Evolutionary conservation across 805 yeast species (phyloP), one percentile per base, ranked within the genome.

Genomic region (Candida corydali): DNA sequence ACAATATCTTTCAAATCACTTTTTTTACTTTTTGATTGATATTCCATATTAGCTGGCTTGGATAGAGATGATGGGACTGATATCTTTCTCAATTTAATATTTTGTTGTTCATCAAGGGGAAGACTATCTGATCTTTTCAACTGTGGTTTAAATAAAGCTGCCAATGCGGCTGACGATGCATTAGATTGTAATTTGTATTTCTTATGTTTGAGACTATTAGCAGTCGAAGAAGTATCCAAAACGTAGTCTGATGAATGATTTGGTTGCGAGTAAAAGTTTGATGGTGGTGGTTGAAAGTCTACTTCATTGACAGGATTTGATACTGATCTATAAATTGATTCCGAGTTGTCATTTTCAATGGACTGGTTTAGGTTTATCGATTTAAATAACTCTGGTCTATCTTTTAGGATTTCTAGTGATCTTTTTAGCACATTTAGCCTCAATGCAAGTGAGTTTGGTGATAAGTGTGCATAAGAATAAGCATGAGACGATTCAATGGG

Each of bases 401-500:
- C 82, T 35, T 80, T 64, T 26, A 86, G 61, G 28, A 86, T 82
- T 54, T 86, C 87, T 36, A 86, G 59, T 5, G 94, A 82, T 46
- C 93, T 63, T 51, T 80, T 84, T 47, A 86, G 63, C 11, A 85
- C 88, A 38, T 80, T 80, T 42, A 86, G 59, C 38, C 95, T 65
- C 32, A 85, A 73, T 0, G 93, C 86, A 38, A 86, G 58, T 1
- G 94, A 82, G 52, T 84, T 83, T 8, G 89, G 93, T 1, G 91
- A 80, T 38, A 86, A 61, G 37, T 83, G 85, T 3, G 93, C 86
- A 54, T 86, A 86, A 0, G 95, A 85, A 52, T 83, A 86, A 2
- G 94, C 83, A 54, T 84, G 89, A 1, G 93, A 76, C 9, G 93
- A 83, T 47, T 83, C 88, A 17, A 79, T 77, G 4, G 91, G 87